Percentiles rank a stretch among this genome's conserved stretches.
Conservation (phyloP, 1,139 yeast genomes). For the Nadsonia starkeyi-henricii region DNA sequence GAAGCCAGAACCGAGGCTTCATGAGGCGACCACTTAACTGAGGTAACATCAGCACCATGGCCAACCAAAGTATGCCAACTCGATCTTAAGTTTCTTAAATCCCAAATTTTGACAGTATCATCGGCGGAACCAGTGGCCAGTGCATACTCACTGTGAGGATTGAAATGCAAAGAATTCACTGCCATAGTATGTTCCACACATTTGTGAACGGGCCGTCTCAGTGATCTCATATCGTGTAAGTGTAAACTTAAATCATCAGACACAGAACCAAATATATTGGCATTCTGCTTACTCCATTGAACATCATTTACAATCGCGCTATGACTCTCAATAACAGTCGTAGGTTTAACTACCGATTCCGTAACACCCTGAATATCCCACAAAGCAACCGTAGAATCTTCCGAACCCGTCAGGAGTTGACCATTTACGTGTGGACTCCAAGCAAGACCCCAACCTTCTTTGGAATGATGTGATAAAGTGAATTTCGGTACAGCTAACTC, state of each 20-base stretch:
- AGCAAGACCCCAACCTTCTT: constrained; percentile 59
- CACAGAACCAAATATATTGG: constrained; percentile 50
- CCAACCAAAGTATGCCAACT: constrained; percentile 24
- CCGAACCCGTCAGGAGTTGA: constrained; percentile 48
- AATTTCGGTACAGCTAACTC: constrained; percentile 4
- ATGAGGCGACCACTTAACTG: constrained; percentile 56
- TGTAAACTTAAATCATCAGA: constrained; percentile 58
- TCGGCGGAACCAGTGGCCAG: constrained; percentile 57
- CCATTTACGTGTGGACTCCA: constrained; percentile 39
- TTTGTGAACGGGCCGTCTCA: constrained; percentile 3
- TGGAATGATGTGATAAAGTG: constrained; percentile 44
- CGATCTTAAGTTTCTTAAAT: constrained; percentile 34
- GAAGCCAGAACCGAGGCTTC: constrained; percentile 49
- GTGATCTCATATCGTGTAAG: constrained; percentile 47
- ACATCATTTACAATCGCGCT: constrained; percentile 27
- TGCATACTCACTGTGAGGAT: constrained; percentile 39
- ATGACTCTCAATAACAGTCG: constrained; percentile 14
- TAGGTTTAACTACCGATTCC: constrained; percentile 12
- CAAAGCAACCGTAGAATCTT: constrained; percentile 50
- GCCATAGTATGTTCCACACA: constrained; percentile 29
- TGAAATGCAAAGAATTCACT: constrained; percentile 52
- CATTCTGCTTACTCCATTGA: constrained; percentile 33
- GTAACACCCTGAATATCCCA: constrained; percentile 39
- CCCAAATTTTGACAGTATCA: constrained; percentile 57
- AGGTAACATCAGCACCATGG: constrained; percentile 41